Conservation (phyloP, 2,329 filamentous ascomycete genomes). For the Laburnicola sp. region DNA sequence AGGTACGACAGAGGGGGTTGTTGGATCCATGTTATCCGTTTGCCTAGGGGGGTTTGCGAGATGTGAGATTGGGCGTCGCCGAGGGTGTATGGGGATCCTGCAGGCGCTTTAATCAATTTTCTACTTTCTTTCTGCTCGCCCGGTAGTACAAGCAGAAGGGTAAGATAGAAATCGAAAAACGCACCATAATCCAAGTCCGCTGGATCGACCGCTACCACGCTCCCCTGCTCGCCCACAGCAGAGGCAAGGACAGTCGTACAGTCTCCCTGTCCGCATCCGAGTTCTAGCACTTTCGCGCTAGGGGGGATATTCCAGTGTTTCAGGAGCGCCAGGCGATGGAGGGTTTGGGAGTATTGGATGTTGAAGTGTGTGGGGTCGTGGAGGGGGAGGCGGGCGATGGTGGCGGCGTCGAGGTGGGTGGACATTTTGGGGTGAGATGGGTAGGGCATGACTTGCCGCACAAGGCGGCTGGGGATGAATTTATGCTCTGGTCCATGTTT, state of each 20-base stretch:
- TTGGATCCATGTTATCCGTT: constrained; percentile 50
- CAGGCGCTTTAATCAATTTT: constrained; percentile 7
- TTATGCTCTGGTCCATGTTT: too few relatives aligned
- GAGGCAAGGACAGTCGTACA: constrained; percentile 59
- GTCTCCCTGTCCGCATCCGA: constrained; percentile 64
- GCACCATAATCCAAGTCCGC: constrained; percentile 54
- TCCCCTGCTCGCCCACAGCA: constrained; percentile 47
- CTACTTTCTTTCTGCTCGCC: not conserved
- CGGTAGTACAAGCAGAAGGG: not conserved
- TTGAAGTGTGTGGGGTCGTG: constrained; percentile 21
- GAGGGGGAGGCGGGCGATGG: constrained; percentile 22
- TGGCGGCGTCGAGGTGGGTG: constrained; percentile 14
- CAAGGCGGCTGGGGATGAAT: too few relatives aligned
- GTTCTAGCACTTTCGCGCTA: constrained; percentile 56
- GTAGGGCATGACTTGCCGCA: too few relatives aligned
- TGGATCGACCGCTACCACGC: constrained; percentile 56
- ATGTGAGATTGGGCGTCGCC: constrained; percentile 55
- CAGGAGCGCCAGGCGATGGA: constrained; percentile 27
- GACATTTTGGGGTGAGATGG: too few relatives aligned
- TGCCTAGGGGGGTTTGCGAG: constrained; percentile 46
- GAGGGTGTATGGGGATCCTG: constrained; percentile 50
- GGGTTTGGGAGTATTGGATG: constrained; percentile 27
- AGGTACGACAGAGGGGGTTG: constrained; percentile 39
- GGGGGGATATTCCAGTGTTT: constrained; percentile 22
- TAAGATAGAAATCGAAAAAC: constrained; percentile 8